Base-by-base conservation (phyloP, 495 filamentous ascomycete species). In the Oleoguttula mirabilis region DNA sequence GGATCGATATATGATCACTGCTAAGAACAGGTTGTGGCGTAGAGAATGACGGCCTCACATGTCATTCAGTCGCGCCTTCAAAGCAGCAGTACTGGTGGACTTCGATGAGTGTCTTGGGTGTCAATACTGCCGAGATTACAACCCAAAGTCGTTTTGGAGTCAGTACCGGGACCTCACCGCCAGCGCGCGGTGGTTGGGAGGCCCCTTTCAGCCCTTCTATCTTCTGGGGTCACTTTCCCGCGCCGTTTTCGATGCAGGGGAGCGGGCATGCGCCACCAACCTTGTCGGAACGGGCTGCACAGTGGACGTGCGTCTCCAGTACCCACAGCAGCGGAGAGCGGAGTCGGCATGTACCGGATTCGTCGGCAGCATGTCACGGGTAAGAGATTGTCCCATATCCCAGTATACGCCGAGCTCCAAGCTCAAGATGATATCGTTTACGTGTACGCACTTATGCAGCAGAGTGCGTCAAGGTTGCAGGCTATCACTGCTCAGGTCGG, bases 401-500 rank as follows among this genome's bases (percentile, higher is more conserved):
- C n/a, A n/a, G n/a, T n/a, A n/a, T n/a, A n/a, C n/a, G n/a, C n/a
- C n/a, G n/a, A n/a, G n/a, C n/a, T n/a, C n/a, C n/a, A n/a, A n/a
- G n/a, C n/a, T n/a, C n/a, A n/a, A n/a, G n/a, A n/a, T n/a, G n/a
- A n/a, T n/a, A n/a, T n/a, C n/a, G n/a, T n/a, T n/a, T n/a, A n/a
- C n/a, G n/a, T n/a, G n/a, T n/a, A n/a, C n/a, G n/a, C n/a, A n/a
- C n/a, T n/a, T n/a, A 44, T 44, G 41, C 32, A 44, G 31, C n/a
- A 21, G 14, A 37, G 41, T 20, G 41, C 20, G 23, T 2, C 32
- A 11, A 25, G 41, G 32, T 21, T 44, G 10, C 41, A 44, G 17
- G 43, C 43, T 16, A 46, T 46, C 14, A 24, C 43, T 17, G 34
- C 23, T 6, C 43, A 39, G 11, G 25, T 31, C 25, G 27, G 25